Percentiles rank a stretch among this genome's conserved stretches.
phyloP scores from a whole-genome alignment of 2,329 filamentous ascomycete genomes.

The Xylariaceae sp. region DNA sequence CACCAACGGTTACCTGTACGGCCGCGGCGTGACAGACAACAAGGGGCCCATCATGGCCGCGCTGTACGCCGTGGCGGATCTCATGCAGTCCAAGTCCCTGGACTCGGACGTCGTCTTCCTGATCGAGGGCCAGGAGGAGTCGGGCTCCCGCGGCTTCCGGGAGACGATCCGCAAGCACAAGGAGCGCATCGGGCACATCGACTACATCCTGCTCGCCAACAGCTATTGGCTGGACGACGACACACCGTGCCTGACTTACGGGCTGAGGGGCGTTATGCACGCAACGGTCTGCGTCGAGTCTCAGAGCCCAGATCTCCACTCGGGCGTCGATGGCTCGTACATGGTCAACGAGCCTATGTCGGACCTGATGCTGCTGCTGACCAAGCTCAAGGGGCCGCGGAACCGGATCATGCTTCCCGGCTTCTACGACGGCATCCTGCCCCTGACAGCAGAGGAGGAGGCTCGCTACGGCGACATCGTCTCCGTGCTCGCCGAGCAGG shows the following conservation, averaged over 20 bases:
- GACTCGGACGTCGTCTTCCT: slow-evolving; percentile 87
- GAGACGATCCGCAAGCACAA: slow-evolving; percentile 75
- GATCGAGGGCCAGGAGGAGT: slow-evolving; percentile 95
- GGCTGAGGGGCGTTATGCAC: slow-evolving; percentile 86
- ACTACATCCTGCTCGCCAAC: slow-evolving; percentile 93
- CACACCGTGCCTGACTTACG: slow-evolving; percentile 91
- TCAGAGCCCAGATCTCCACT: slow-evolving; percentile 81
- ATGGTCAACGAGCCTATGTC: slow-evolving; percentile 87
- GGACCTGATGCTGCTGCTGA: slow-evolving; percentile 76
- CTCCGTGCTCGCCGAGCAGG: slow-evolving; percentile 63
- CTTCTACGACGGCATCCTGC: slow-evolving; percentile 80
- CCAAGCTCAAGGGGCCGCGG: slow-evolving; percentile 70
- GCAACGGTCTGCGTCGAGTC: slow-evolving; percentile 86
- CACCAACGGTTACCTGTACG: slow-evolving; percentile 87
- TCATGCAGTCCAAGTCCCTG: slow-evolving; percentile 75
- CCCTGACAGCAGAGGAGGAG: slow-evolving; percentile 67
- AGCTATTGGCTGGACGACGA: slow-evolving; percentile 98
- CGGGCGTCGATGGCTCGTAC: slow-evolving; percentile 90
- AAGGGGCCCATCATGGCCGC: slow-evolving; percentile 94
- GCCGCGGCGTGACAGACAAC: slow-evolving; percentile 94
- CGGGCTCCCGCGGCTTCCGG: slow-evolving; percentile 83
- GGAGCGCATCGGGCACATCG: slow-evolving; percentile 76
- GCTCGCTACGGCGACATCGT: slow-evolving; percentile 79
- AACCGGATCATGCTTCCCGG: slow-evolving; percentile 79
- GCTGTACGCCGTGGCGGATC: slow-evolving; percentile 84